Conservation (phyloP, 139 green algal species). For the Deuterostichococcus epilithicus region DNA sequence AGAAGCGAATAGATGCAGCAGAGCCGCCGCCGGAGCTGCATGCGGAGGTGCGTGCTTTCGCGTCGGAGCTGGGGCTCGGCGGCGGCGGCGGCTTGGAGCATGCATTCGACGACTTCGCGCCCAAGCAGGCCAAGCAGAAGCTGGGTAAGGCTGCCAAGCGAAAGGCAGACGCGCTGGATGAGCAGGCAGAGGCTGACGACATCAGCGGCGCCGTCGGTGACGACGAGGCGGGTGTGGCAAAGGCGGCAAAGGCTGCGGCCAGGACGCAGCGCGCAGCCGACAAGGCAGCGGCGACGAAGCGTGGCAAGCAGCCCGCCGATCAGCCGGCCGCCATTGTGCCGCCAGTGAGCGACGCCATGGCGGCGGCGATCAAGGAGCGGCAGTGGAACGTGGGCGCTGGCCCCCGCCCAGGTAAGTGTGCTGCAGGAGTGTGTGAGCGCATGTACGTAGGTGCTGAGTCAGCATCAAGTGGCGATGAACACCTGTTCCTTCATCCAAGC, state of each 20-base stretch:
- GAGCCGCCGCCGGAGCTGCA: slow-evolving; percentile 10
- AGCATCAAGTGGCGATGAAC: not conserved
- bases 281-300: not conserved
- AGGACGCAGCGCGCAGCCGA: not conserved
- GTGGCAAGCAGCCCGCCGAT: not conserved
- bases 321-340: not conserved
- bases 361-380: slow-evolving; percentile 7
- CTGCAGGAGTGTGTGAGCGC: not conserved
- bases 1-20: not conserved
- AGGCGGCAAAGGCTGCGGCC: not conserved
- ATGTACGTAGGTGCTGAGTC: not conserved
- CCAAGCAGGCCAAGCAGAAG: slow-evolving; percentile 34
- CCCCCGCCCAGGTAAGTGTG: slow-evolving; percentile 43
- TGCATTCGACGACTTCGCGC: slow-evolving; percentile 74
- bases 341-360: slow-evolving; percentile 3
- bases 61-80: slow-evolving; percentile 49
- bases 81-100: slow-evolving; percentile 19
- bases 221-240: not conserved
- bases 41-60: slow-evolving; percentile 53
- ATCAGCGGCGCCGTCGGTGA: slow-evolving; percentile 3
- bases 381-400: slow-evolving; percentile 56
- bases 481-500: not conserved
- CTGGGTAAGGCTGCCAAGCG: slow-evolving; percentile 13
- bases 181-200: no score
- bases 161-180: no score